Evolutionary conservation across 2,329 filamentous ascomycete genomes (phyloP).

Genomic region (Neofusicoccum kwambonambiense): DNA sequence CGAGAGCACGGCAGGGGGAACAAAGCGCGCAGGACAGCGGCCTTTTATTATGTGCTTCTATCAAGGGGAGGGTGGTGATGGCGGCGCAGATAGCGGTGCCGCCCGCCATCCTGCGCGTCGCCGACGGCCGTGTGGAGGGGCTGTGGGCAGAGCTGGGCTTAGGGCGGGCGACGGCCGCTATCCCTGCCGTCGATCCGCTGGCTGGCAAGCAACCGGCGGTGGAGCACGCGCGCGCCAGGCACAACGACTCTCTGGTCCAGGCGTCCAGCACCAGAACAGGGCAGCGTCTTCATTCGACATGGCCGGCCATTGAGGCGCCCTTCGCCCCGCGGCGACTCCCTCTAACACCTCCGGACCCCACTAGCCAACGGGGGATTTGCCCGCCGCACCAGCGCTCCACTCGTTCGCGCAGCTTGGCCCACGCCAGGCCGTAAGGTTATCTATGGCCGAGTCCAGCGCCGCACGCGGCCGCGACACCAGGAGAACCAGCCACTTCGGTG

Average conservation of each 20-base stretch:
- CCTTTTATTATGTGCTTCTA: constrained; percentile 9
- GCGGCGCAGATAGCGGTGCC: not conserved
- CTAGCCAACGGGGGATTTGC: not conserved
- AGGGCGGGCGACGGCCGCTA: not conserved
- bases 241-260: not conserved
- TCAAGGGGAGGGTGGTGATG: not conserved
- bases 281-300: not conserved
- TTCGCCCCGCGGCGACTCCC: not conserved
- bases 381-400: not conserved
- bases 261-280: not conserved
- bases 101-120: not conserved
- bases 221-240: not conserved
- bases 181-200: constrained; percentile 6
- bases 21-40: not conserved
- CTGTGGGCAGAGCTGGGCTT: not conserved
- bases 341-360: not conserved
- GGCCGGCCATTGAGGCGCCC: not conserved
- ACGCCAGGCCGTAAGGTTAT: not conserved
- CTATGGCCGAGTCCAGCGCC: not conserved
- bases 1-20: not conserved
- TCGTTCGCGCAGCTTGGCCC: constrained; percentile 1
- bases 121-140: constrained; percentile 11
- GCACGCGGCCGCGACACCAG: constrained; percentile 5
- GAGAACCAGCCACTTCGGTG: constrained; percentile 33
- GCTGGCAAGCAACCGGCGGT: not conserved